These are phyloP conservation scores for Coemansia nantahalensis DNA, from an alignment of 192 early-diverging fungal genomes.

Conservation along the genomic window DNA sequence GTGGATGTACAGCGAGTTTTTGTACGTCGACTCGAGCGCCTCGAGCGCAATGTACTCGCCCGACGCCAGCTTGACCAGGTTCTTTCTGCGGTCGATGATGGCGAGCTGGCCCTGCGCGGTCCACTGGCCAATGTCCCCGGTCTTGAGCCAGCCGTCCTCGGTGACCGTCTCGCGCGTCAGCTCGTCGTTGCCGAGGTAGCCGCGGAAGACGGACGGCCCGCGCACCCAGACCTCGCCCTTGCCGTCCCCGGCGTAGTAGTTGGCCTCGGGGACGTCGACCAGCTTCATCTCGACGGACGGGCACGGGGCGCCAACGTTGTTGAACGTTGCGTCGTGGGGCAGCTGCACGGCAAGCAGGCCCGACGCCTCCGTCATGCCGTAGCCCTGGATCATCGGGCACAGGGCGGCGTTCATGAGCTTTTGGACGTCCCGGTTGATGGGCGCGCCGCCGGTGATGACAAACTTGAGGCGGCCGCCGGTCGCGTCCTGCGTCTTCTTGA, in stretches of 20 bases:
- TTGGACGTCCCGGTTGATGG: conserved; percentile 83
- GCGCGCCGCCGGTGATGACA: conserved; percentile 86
- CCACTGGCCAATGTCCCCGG: conserved; percentile 92
- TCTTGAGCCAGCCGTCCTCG: conserved; percentile 85
- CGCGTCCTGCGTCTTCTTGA: conserved; percentile 81
- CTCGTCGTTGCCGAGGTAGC: conserved; percentile 82
- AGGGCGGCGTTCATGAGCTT: conserved; percentile 75
- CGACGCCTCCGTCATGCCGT: conserved; percentile 80
- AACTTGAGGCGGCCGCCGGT: conserved; percentile 86
- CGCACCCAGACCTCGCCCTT: conserved; percentile 86
- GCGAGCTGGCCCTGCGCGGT: conserved; percentile 73
- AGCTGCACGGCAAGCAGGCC: conserved; percentile 70
- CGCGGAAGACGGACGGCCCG: conserved; percentile 75
- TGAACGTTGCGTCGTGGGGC: conserved; percentile 57
- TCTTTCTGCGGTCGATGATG: conserved; percentile 96
- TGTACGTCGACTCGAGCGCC: conserved; percentile 92
- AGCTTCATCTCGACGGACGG: conserved; percentile 79
- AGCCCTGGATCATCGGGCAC: conserved; percentile 83
- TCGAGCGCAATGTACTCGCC: conserved; percentile 96
- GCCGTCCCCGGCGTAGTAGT: conserved; percentile 64
- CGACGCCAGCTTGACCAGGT: conserved; percentile 86
- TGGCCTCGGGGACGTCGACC: conserved; percentile 71
- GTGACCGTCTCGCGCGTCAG: conserved; percentile 73
- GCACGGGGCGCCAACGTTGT: conserved; percentile 74
- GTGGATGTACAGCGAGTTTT: conserved; percentile 69